Conservation (phyloP, 1,284 basidiomycete genomes). For the Fomitopsis schrenkii region DNA sequence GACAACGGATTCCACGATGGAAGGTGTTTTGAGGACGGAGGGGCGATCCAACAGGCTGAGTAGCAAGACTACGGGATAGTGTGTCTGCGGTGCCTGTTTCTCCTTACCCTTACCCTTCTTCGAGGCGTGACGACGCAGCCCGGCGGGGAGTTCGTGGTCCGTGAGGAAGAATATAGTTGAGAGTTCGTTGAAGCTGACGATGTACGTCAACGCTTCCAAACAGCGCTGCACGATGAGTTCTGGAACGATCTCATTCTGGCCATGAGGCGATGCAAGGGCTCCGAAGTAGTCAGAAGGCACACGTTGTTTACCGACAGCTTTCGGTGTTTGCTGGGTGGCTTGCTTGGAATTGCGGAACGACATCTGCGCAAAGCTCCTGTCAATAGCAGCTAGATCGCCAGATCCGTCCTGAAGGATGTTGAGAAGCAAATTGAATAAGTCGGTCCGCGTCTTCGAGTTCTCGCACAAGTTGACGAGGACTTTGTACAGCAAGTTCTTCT, state of each 20-base stretch:
- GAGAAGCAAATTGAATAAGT: constrained; percentile 90
- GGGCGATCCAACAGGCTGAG: constrained; percentile 84
- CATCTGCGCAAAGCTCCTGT: constrained; percentile 93
- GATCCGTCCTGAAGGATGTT: constrained; percentile 94
- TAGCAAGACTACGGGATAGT: constrained; percentile 88
- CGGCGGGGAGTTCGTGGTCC: constrained; percentile 84
- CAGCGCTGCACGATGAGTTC: constrained; percentile 92
- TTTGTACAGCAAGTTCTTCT: constrained; percentile 83
- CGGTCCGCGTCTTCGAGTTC: constrained; percentile 87
- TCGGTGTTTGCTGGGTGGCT: constrained; percentile 51
- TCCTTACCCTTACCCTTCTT: constrained; percentile 95
- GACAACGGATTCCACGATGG: constrained; percentile 90
- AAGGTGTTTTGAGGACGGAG: constrained; percentile 78
- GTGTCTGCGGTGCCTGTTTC: constrained; percentile 73
- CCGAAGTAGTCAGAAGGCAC: constrained; percentile 48
- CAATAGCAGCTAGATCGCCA: constrained; percentile 87
- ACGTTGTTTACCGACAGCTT: constrained; percentile 69
- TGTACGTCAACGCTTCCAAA: constrained; percentile 83
- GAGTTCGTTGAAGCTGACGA: constrained; percentile 79
- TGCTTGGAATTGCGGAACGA: constrained; percentile 69
- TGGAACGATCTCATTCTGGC: constrained; percentile 82
- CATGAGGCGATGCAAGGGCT: constrained; percentile 50
- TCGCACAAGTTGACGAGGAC: constrained; percentile 95
- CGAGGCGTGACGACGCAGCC: constrained; percentile 60
- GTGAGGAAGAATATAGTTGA: constrained; percentile 91